phyloP scores from a whole-genome alignment of 225 moss, liverwort and hornwort species.

The Pseudoscleropodium purum region DNA sequence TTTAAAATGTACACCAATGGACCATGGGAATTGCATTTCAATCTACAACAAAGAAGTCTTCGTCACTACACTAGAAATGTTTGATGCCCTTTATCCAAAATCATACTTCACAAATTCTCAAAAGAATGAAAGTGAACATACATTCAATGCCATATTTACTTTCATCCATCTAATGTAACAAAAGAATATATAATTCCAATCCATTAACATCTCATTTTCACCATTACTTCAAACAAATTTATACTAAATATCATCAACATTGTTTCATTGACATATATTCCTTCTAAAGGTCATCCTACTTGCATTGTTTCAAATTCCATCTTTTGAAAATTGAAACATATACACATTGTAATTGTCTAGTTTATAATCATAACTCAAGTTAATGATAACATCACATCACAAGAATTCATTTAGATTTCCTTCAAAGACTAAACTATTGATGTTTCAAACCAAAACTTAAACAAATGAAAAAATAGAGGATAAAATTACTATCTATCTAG shows the following conservation, averaged over 20 bases:
- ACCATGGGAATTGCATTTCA: not conserved
- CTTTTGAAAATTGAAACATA: too few species aligned
- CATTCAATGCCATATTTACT: not conserved
- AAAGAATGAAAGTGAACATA: not conserved
- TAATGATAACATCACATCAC: too few species aligned
- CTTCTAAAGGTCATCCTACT: not conserved
- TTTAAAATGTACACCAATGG: not conserved
- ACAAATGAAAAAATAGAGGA: accelerated
- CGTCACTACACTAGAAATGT: not conserved
- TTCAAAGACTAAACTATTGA: too few species aligned
- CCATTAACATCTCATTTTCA: not conserved
- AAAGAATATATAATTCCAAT: not conserved
- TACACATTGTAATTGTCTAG: too few species aligned
- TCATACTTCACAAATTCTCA: not conserved
- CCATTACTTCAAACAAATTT: not conserved
- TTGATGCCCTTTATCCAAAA: not conserved
- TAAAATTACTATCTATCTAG: too few species aligned
- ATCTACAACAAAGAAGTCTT: not conserved
- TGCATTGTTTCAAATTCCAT: not conserved
- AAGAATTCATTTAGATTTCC: too few species aligned
- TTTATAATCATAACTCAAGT: too few species aligned
- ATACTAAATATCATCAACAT: not conserved
- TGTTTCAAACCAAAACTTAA: too few species aligned
- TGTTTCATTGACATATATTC: not conserved
- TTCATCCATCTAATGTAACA: not conserved